A percentile compares a stretch with the other conserved stretches of the same genome.
These are phyloP conservation scores for Lichtheimia ornata DNA, from an alignment of 371 early-diverging fungal genomes.

Conservation along the genomic window DNA sequence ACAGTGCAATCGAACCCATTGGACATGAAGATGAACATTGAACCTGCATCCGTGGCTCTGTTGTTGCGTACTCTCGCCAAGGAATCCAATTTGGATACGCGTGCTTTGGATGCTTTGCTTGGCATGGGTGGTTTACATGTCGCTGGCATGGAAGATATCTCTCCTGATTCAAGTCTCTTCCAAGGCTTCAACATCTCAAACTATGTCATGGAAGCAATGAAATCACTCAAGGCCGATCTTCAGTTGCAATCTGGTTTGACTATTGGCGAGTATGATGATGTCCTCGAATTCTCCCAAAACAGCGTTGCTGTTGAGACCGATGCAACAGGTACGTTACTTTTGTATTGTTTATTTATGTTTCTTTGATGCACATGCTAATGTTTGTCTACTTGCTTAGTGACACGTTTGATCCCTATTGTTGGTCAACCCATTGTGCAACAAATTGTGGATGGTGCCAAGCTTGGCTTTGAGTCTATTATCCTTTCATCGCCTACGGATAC, in stretches of 20 bases:
- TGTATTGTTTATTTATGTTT: too few species aligned
- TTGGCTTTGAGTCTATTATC: slow-evolving; percentile 48
- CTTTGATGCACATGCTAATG: too few species aligned
- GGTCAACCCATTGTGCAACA: slow-evolving; percentile 62
- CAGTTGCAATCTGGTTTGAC: slow-evolving; percentile 48
- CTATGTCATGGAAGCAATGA: slow-evolving; percentile 56
- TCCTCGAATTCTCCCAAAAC: slow-evolving; percentile 49
- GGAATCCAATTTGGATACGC: slow-evolving; percentile 44
- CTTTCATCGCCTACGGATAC: slow-evolving; percentile 53
- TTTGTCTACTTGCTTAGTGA: slow-evolving; percentile 19
- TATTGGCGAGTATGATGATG: slow-evolving; percentile 55
- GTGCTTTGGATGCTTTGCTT: slow-evolving; percentile 51
- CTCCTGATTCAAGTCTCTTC: slow-evolving; percentile 45
- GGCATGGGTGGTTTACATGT: slow-evolving; percentile 49
- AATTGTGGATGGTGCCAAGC: slow-evolving; percentile 52
- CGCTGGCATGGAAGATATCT: slow-evolving; percentile 34
- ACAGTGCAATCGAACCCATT: slow-evolving; percentile 33
- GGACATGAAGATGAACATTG: slow-evolving; percentile 43
- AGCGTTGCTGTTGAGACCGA: slow-evolving; percentile 50
- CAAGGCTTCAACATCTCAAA: slow-evolving; percentile 49
- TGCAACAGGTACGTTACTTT: slow-evolving; percentile 3
- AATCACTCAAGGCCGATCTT: slow-evolving; percentile 51
- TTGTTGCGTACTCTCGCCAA: slow-evolving; percentile 54
- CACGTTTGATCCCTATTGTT: slow-evolving; percentile 54
- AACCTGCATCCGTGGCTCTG: slow-evolving; percentile 46